A percentile compares a stretch with the other conserved stretches of the same genome.
Conservation (phyloP, 768 basidiomycete genomes). For the Holtermanniella nyarrowii region DNA sequence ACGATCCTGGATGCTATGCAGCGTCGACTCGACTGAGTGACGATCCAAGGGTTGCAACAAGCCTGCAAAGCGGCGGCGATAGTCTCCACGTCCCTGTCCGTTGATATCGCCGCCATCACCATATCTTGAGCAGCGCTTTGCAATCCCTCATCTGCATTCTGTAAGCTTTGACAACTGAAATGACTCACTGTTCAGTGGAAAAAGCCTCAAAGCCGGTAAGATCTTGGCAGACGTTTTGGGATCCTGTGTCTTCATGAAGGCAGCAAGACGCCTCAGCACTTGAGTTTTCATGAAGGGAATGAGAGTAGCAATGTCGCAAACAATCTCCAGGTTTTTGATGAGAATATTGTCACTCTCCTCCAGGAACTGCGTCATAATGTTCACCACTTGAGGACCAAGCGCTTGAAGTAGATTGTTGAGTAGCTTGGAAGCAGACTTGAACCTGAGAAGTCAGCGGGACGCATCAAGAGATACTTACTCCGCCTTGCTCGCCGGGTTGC, state of each 20-base stretch:
- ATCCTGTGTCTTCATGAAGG: not conserved
- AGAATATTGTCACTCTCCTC: not conserved
- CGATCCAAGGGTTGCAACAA: not conserved
- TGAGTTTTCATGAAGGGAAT: not conserved
- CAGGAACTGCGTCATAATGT: conserved; percentile 23
- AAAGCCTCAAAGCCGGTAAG: not conserved
- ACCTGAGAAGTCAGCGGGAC: too few relatives aligned
- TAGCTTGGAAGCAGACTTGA: conserved; percentile 18
- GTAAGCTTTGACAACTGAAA: not conserved
- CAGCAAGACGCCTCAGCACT: not conserved
- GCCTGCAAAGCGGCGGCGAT: not conserved
- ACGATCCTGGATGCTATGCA: not conserved
- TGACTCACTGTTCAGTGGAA: not conserved
- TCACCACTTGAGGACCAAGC: conserved; percentile 20
- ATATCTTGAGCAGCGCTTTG: not conserved
- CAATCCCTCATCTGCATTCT: not conserved
- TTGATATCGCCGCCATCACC: not conserved
- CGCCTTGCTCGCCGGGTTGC: not conserved
- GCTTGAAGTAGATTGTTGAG: conserved; percentile 17
- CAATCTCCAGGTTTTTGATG: not conserved
- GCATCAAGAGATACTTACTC: too few relatives aligned
- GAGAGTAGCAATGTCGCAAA: not conserved
- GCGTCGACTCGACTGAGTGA: not conserved
- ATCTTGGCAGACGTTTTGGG: not conserved
- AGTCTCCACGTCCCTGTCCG: not conserved